Conservation (phyloP, 2,329 filamentous ascomycete species). For the Whalleya microplaca region DNA sequence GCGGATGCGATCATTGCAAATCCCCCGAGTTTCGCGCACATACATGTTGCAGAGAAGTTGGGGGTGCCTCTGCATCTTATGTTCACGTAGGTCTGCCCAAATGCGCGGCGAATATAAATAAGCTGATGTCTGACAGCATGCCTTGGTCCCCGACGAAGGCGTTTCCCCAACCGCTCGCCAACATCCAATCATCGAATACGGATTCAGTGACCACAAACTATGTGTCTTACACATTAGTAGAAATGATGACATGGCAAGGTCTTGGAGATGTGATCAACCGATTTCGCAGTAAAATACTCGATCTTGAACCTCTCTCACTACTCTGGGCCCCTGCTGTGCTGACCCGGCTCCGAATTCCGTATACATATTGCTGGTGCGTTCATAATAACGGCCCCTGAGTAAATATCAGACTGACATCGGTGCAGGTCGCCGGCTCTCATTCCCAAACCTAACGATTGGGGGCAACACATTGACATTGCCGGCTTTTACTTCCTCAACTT, state of each 20-base stretch:
- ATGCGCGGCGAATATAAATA: neutral
- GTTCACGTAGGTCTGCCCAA: conserved; percentile 60
- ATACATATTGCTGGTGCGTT: conserved; percentile 83
- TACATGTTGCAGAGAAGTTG: conserved; percentile 67
- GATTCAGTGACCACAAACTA: conserved; percentile 73
- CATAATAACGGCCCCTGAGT: neutral
- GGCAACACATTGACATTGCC: conserved; percentile 55
- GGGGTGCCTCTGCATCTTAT: conserved; percentile 71
- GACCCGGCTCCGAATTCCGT: conserved; percentile 75
- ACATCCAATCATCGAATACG: conserved; percentile 70
- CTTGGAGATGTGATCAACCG: conserved; percentile 89
- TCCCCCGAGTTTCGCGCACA: conserved; percentile 67
- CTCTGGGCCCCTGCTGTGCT: conserved; percentile 84
- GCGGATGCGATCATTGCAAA: conserved; percentile 53
- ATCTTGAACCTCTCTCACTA: conserved; percentile 75
- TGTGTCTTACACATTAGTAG: conserved; percentile 80
- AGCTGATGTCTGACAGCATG: conserved; percentile 54
- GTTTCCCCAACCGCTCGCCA: conserved; percentile 85
- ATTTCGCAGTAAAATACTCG: conserved; percentile 71
- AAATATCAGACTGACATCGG: conserved; percentile 3
- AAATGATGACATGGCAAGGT: conserved; percentile 93
- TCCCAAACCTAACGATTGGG: conserved; percentile 58
- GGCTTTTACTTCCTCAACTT: conserved; percentile 58
- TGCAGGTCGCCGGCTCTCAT: conserved; percentile 47
- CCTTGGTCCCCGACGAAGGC: conserved; percentile 85